Conservation (phyloP, 164 flowering plant genomes). For the Liriodendron chinense region DNA sequence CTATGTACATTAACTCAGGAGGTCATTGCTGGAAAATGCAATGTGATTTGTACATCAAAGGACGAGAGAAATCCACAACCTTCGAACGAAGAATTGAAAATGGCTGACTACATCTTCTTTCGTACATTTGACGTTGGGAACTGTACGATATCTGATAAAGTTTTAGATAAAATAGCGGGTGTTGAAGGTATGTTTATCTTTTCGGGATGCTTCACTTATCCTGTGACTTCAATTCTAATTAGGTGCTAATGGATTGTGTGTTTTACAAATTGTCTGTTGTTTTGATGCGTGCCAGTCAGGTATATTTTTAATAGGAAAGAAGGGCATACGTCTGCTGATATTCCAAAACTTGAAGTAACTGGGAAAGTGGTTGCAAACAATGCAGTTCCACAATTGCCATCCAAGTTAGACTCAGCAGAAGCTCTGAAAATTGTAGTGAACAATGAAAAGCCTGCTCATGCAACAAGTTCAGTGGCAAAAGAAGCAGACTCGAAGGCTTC, state of each 20-base stretch:
- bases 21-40: slow-evolving; percentile 80
- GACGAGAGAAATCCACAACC: slow-evolving; percentile 76
- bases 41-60: slow-evolving; percentile 72
- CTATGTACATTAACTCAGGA: slow-evolving; percentile 40
- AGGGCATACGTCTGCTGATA: slow-evolving; percentile 14
- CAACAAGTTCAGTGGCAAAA: slow-evolving; percentile 1
- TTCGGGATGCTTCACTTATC: not conserved
- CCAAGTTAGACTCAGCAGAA: not conserved
- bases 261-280: not conserved
- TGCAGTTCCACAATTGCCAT: slow-evolving; percentile 5
- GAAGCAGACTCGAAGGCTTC: slow-evolving; percentile 12
- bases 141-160: slow-evolving; percentile 37
- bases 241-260: not conserved
- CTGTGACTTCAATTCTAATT: not conserved
- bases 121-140: slow-evolving; percentile 70
- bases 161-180: slow-evolving; percentile 58
- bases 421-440: not conserved
- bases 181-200: slow-evolving; percentile 45
- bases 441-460: slow-evolving; percentile 2
- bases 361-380: slow-evolving; percentile 10
- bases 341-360: slow-evolving; percentile 16
- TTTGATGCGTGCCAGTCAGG: slow-evolving; percentile 41
- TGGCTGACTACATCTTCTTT: slow-evolving; percentile 64
- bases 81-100: slow-evolving; percentile 48
- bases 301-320: slow-evolving; percentile 43